These are phyloP conservation scores for Citrus sp. DNA, from an alignment of 345 rosid species.

Conservation along the genomic window DNA sequence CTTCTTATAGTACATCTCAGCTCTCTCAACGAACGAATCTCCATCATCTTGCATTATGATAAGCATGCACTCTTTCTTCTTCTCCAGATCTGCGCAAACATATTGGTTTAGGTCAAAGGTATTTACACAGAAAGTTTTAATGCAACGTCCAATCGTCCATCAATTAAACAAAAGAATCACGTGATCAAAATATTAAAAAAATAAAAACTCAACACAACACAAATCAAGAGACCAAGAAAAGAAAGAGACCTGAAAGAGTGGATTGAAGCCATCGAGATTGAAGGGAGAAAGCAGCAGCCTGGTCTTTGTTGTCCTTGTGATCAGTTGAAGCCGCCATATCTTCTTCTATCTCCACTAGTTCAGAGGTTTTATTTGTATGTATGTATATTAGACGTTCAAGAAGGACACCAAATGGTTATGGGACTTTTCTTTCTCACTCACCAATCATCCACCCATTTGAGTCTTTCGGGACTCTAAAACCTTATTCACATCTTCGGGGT, in stretches of 20 bases:
- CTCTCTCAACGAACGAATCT: constrained; percentile 24
- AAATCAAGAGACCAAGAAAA: not conserved
- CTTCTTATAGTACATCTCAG: constrained; percentile 21
- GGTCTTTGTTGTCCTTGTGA: not conserved
- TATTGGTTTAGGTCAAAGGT: no score
- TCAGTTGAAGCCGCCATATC: constrained; percentile 5
- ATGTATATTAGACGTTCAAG: not conserved
- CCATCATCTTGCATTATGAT: constrained; percentile 22
- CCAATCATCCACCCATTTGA: not conserved
- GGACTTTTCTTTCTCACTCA: not conserved
- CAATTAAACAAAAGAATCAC: not conserved
- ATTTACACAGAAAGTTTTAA: no score
- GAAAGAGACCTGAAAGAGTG: constrained; percentile 34
- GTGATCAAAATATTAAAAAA: not conserved
- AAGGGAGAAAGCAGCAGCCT: constrained; percentile 12
- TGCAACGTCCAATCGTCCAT: not conserved
- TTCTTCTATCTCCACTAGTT: not conserved
- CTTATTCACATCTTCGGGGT: not conserved
- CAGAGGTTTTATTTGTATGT: not conserved
- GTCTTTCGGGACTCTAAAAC: not conserved
- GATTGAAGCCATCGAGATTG: constrained; percentile 51
- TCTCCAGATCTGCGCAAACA: constrained; percentile 21
- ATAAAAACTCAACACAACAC: not conserved
- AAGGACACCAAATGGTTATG: not conserved
- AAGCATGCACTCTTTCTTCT: constrained; percentile 12